Evolutionary conservation across 768 basidiomycete genomes (phyloP), one percentile per base, ranked within the genome.

Genomic region (Fibroporia radiculosa): DNA sequence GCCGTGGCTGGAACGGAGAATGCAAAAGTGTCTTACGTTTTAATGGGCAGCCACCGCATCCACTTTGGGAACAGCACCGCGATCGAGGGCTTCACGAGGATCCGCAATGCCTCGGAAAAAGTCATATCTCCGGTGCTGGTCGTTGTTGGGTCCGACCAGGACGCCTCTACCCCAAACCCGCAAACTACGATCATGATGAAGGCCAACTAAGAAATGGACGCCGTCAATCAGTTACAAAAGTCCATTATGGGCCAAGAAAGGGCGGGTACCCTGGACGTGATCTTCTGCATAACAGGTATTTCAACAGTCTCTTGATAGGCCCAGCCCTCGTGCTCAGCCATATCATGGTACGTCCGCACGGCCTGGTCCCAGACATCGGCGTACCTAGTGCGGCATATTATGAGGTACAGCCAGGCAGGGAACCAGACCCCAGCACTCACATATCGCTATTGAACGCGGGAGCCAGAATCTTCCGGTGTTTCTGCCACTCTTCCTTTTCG

Each of bases 381-480:
- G 40, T 55, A 57, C 31, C 49, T 57, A 20, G 20, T 37, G 10
- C 41, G 14, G 14, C 18, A 25, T 16, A 12, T 19, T 22, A 8
- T 19, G 23, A 40, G 23, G 14, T 24, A 34, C 18, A 12, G 14
- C 8, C 29, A 10, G n/a, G 10, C n/a, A 31, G 29, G 29, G 29
- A 31, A 10, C 29, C 8, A 31, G 29, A 31, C 29, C 29, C n/a
- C n/a, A 31, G 34, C 7, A 19, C 34, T n/a, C 20, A 45, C 44
- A 45, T 45, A 23, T 27, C 38, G 26, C 39, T 40, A 33, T 55
- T 57, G 54, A 57, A 57, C 10, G 56, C 56, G 6, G 56, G 56
- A 8, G 51, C 53, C 42, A 56, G 32, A 28, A 56, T 56, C 16
- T 51, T 41, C 11, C 56, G 35, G 33, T 57, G 54, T 3, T 51